Evolutionary conservation across 768 basidiomycete species (phyloP).

Genomic region (Gelatoporia subvermispora): DNA sequence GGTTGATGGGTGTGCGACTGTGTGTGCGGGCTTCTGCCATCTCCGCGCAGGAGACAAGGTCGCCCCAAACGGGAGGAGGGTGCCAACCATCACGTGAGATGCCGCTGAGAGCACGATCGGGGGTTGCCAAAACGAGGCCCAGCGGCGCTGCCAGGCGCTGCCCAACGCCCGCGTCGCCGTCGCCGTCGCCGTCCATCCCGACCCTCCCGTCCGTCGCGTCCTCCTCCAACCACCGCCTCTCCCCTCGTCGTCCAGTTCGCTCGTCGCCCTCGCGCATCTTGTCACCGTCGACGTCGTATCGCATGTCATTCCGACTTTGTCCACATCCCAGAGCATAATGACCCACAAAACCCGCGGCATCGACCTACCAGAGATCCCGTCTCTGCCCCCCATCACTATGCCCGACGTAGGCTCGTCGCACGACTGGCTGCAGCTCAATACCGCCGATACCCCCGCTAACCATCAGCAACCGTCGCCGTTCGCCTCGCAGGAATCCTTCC

Average conservation of each 20-base stretch:
- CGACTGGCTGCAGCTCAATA: no score
- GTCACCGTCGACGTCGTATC: background rate
- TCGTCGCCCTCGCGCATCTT: background rate
- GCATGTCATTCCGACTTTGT: background rate
- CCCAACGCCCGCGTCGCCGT: background rate
- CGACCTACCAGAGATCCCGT: constrained; percentile 33
- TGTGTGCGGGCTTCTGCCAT: no score
- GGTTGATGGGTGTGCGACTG: no score
- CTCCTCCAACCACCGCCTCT: background rate
- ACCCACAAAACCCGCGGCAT: constrained; percentile 23
- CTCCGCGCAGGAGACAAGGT: no score
- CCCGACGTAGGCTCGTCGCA: constrained; percentile 14
- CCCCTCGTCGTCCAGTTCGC: background rate
- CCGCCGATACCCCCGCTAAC: constrained; percentile 21
- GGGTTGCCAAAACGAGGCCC: constrained; percentile 2
- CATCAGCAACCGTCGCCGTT: constrained; percentile 25
- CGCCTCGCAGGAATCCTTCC: constrained; percentile 21
- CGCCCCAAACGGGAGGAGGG: no score
- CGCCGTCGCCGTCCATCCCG: constrained; percentile 2
- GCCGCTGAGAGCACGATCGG: constrained; percentile 3
- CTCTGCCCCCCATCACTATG: constrained; percentile 42
- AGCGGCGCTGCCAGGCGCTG: no score
- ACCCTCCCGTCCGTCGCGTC: constrained; percentile 1
- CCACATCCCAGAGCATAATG: constrained; percentile 10
- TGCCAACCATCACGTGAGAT: constrained; percentile 9